A percentile compares a stretch with the other conserved stretches of the same genome.
These are phyloP conservation scores for Yamadazyma dushanensis DNA, from an alignment of 1,139 yeast genomes.

Conservation along the genomic window DNA sequence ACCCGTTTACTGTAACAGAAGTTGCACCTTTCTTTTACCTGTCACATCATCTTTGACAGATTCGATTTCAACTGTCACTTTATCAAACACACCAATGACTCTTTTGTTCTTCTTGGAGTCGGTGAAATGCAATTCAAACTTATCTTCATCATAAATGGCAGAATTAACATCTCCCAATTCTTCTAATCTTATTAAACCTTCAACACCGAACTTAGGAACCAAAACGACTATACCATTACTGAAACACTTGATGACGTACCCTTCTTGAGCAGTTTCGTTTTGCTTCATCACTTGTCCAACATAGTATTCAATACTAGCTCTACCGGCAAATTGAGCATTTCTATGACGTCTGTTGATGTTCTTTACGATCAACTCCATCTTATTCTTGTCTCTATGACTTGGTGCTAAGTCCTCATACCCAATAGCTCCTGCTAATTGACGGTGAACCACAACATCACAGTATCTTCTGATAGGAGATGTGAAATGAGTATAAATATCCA, in stretches of 20 bases:
- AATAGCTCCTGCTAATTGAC: constrained; percentile 96
- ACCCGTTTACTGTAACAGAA: constrained; percentile 50
- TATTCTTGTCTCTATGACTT: constrained; percentile 81
- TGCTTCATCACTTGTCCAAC: constrained; percentile 97
- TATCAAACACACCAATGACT: constrained; percentile 76
- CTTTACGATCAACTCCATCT: constrained; percentile 85
- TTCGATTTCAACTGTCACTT: constrained; percentile 77
- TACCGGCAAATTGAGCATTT: constrained; percentile 98
- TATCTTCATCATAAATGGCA: constrained; percentile 76
- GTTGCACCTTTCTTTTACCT: constrained; percentile 90
- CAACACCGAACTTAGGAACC: constrained; percentile 97
- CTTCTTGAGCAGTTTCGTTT: constrained; percentile 74
- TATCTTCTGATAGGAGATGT: constrained; percentile 98
- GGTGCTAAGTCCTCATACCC: constrained; percentile 85
- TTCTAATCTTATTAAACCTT: constrained; percentile 84
- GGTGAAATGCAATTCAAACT: constrained; percentile 63
- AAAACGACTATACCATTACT: constrained; percentile 93
- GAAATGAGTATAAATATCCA: constrained; percentile 96
- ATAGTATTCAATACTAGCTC: constrained; percentile 95
- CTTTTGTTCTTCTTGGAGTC: constrained; percentile 43
- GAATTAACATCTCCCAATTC: constrained; percentile 64
- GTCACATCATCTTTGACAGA: constrained; percentile 83
- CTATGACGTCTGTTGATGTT: constrained; percentile 94
- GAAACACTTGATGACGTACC: constrained; percentile 88
- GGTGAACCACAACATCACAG: constrained; percentile 96